These are phyloP conservation scores for Phaseolus coccineus DNA, from an alignment of 331 rosid species.

Conservation along the genomic window DNA sequence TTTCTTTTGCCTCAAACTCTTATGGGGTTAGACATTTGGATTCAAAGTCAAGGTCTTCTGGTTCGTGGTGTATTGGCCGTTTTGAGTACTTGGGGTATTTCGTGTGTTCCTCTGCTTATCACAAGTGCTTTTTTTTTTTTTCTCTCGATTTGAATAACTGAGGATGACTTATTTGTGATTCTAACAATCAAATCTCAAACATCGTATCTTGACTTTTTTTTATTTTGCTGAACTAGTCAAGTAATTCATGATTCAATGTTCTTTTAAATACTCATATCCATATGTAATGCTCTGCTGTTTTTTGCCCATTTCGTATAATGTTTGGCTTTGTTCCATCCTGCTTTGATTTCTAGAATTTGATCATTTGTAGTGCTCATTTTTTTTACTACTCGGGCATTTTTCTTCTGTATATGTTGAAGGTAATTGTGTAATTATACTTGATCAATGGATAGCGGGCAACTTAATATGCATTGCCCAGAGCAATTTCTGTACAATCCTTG, in stretches of 20 bases:
- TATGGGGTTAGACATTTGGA: conserved; percentile 38
- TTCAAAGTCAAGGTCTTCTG: conserved; percentile 45
- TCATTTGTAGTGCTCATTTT: background rate
- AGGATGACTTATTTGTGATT: conserved; percentile 4
- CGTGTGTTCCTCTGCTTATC: conserved; percentile 30
- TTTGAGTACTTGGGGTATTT: conserved; percentile 28
- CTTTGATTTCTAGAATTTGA: conserved; percentile 29
- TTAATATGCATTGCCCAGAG: background rate
- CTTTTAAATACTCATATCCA: background rate
- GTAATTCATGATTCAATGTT: conserved; percentile 36
- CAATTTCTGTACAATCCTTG: conserved; percentile 13
- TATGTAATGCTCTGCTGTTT: conserved; percentile 33
- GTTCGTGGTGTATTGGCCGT: background rate
- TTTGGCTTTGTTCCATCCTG: conserved; percentile 27
- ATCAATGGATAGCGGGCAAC: conserved; percentile 13
- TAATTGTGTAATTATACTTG: background rate
- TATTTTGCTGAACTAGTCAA: conserved; percentile 24
- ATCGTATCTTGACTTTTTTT: background rate
- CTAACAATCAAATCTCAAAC: conserved; percentile 38
- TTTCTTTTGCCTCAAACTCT: conserved; percentile 29
- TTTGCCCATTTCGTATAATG: conserved; percentile 7
- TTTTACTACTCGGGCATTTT: background rate
- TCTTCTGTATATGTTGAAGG: background rate
- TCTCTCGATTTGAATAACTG: conserved; percentile 31
- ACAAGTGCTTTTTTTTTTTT: conserved; percentile 14